phyloP scores from a whole-genome alignment of 78 protist genomes.

The Planoprotostelium fungivorum region DNA sequence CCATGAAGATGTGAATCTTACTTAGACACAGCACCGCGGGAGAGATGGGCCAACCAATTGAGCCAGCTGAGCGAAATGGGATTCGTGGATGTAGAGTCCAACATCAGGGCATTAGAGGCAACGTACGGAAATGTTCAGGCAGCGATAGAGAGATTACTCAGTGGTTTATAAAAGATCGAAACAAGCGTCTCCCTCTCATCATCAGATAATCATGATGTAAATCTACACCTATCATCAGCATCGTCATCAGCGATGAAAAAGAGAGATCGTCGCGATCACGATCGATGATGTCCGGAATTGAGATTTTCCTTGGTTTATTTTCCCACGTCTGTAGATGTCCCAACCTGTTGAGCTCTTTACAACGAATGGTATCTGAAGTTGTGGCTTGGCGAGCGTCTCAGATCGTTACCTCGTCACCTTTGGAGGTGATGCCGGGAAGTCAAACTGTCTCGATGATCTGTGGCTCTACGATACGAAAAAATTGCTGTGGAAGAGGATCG shows the following conservation, averaged over 20 bases:
- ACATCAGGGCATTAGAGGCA: constrained; percentile 49
- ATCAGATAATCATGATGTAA: no score
- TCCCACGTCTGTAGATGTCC: no score
- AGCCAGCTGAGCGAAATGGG: constrained; percentile 77
- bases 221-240: no score
- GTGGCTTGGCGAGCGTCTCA: neutral
- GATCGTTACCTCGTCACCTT: neutral
- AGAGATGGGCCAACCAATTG: constrained; percentile 45
- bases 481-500: neutral
- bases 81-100: constrained; percentile 58
- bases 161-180: constrained; percentile 12
- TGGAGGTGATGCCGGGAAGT: neutral
- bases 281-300: no score
- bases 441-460: neutral
- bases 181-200: no score
- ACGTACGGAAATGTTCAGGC: constrained; percentile 56
- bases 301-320: no score
- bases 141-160: constrained; percentile 65
- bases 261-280: no score
- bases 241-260: no score
- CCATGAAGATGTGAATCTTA: neutral
- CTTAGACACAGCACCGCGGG: constrained; percentile 43
- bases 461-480: neutral
- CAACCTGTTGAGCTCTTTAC: no score
- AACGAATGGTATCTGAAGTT: no score